Conservation (phyloP, 768 basidiomycete species). For the Grammothele lineata region DNA sequence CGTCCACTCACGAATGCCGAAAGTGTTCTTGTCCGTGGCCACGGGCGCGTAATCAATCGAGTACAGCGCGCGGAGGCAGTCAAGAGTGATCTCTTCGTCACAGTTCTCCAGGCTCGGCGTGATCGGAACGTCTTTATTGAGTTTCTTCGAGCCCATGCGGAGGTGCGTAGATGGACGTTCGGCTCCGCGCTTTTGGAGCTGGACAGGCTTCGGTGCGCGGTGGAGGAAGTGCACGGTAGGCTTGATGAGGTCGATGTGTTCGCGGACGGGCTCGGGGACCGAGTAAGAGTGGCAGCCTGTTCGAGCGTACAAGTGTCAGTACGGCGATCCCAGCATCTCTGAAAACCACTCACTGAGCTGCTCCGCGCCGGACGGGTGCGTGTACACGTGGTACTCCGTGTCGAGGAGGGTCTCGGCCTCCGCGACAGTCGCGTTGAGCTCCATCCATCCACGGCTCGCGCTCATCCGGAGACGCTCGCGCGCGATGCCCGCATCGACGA, state of each 20-base stretch:
- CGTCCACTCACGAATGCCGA: conserved; percentile 28
- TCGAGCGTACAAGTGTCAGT: background rate
- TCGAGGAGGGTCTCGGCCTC: conserved; percentile 42
- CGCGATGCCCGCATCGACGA: conserved; percentile 33
- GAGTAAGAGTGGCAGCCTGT: conserved; percentile 57
- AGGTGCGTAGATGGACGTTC: conserved; percentile 2
- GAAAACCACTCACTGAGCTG: conserved; percentile 40
- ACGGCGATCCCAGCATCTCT: background rate
- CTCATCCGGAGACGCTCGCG: conserved; percentile 34
- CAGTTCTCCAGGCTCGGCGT: conserved; percentile 22
- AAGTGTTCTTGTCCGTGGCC: conserved; percentile 23
- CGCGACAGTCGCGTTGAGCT: conserved; percentile 33
- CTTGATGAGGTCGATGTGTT: conserved; percentile 63
- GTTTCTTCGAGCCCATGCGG: conserved; percentile 10
- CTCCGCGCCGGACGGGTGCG: conserved; percentile 48
- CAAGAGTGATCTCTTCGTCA: conserved; percentile 25
- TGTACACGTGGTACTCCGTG: conserved; percentile 55
- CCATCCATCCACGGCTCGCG: conserved; percentile 42
- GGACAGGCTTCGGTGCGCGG: conserved; percentile 19
- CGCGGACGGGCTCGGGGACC: conserved; percentile 51
- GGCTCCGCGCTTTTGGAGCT: conserved; percentile 35
- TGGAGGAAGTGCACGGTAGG: conserved; percentile 65
- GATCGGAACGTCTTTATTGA: conserved; percentile 13
- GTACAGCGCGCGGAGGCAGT: conserved; percentile 30
- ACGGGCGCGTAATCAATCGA: conserved; percentile 24